Conservation (phyloP, 73 alveolate species). For the Breviolum minutum region DNA sequence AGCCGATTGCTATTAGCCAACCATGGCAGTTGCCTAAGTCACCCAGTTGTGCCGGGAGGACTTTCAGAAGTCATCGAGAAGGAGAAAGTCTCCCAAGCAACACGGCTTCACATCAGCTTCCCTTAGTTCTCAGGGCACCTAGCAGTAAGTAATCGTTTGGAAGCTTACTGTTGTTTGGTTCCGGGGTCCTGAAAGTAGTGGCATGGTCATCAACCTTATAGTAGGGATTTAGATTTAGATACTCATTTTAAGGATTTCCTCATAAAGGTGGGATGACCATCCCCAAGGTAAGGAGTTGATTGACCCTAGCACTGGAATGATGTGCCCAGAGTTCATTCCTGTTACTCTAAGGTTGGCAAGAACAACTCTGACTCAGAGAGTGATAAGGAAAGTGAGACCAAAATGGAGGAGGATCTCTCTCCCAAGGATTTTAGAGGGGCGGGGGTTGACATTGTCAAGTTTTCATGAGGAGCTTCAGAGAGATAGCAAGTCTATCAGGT, state of each 20-base stretch:
- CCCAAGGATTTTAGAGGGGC: no score
- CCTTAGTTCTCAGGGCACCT: not conserved
- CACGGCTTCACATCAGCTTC: not conserved
- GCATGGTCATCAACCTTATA: no score
- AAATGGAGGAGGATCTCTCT: not conserved
- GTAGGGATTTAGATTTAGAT: no score
- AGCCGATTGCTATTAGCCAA: no score
- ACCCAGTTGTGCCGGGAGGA: not conserved
- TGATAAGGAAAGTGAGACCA: constrained; percentile 1
- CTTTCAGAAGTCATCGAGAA: not conserved
- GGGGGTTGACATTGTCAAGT: no score
- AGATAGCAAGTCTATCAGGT: no score
- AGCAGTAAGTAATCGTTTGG: not conserved
- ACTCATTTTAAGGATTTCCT: no score
- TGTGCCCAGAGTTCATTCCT: not conserved
- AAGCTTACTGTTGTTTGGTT: no score
- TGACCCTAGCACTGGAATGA: no score
- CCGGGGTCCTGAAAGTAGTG: no score
- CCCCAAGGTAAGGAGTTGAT: not conserved
- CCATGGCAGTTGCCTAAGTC: not conserved
- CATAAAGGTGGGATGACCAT: no score
- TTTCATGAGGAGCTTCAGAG: no score
- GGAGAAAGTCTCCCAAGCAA: not conserved
- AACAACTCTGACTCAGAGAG: not conserved
- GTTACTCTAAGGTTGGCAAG: not conserved